phyloP scores from a whole-genome alignment of 148 eudicot species.

The Oxyria digyna region DNA sequence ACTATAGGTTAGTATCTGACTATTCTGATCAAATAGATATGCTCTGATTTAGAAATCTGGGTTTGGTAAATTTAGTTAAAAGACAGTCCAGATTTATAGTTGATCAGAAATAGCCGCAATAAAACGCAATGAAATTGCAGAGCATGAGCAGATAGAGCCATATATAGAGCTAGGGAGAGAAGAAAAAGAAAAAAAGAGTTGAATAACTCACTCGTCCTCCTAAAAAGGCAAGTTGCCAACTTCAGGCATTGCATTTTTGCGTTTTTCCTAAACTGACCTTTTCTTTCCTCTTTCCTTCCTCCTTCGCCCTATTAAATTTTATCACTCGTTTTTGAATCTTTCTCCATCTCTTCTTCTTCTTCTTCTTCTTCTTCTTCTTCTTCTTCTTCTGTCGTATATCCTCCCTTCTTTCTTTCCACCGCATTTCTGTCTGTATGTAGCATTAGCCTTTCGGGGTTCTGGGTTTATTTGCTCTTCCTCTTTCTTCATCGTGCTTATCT shows the following conservation, averaged over 20 bases:
- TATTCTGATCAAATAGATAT: no score
- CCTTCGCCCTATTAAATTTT: not conserved
- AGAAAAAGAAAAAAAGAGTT: not conserved
- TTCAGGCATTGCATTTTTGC: not conserved
- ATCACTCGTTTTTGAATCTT: not conserved
- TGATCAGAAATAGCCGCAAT: no score
- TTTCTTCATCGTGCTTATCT: not conserved
- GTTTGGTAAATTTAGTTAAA: no score
- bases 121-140: not conserved
- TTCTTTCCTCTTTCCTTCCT: not conserved
- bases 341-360: not conserved
- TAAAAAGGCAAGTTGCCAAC: not conserved
- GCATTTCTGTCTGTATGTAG: not conserved
- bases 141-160: no score
- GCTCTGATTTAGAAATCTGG: no score
- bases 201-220: no score
- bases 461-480: not conserved
- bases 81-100: no score
- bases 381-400: not conserved
- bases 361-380: not conserved
- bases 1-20: no score
- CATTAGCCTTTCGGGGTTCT: not conserved
- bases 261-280: not conserved
- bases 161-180: no score
- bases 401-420: not conserved